Evolutionary conservation across 352 stramenopile genomes (phyloP), one percentile per base, ranked within the genome.

Genomic region (Phytophthora hibernalis): DNA sequence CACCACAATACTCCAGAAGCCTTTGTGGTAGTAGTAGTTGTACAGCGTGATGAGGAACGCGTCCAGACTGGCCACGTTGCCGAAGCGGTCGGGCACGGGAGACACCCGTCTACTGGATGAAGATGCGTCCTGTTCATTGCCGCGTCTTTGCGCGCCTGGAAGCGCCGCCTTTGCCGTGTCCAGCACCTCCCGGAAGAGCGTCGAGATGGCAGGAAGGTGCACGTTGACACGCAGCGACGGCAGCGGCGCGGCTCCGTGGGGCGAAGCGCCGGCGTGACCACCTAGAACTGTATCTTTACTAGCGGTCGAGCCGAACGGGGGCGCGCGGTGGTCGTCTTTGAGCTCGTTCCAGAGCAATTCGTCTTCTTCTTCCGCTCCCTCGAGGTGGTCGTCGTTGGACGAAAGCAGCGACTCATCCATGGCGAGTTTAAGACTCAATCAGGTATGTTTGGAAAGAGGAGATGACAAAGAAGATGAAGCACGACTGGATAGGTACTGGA

Each of bases 21-120:
- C 96, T 67, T 96, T 96, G 74, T 97, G 87, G 66, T 96, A 92
- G 70, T 97, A 98, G 80, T 98, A 98, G 54, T 94, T 94, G 87
- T 98, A 98, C 72, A 98, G 75, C 40, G 79, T 90, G 61, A 91
- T 95, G 49, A 98, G 87, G 64, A 98, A 98, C 22, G 79, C 84
- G 76, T 98, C 94, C 31, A 98, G 76, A 70, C 93, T 96, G 31
- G 75, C 65, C 30, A 98, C 85, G 35, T 85, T 79, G 5, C 88
- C 88, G 53, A 85, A 74, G 13, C 78, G 62, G 48, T 96, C 85
- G 9, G 88, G 88, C 0, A 82, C 86, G 47, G 80, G 82, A 2
- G 79, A 88, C 6, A 76, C 58, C 5, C 64, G 67, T 5, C 43
- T 53, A 20, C 7, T 42, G 15, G 31, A n/a, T 16, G 49, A 28